Conservation (phyloP, 2,329 filamentous ascomycete species). For the Ophiostoma triangulosporum region DNA sequence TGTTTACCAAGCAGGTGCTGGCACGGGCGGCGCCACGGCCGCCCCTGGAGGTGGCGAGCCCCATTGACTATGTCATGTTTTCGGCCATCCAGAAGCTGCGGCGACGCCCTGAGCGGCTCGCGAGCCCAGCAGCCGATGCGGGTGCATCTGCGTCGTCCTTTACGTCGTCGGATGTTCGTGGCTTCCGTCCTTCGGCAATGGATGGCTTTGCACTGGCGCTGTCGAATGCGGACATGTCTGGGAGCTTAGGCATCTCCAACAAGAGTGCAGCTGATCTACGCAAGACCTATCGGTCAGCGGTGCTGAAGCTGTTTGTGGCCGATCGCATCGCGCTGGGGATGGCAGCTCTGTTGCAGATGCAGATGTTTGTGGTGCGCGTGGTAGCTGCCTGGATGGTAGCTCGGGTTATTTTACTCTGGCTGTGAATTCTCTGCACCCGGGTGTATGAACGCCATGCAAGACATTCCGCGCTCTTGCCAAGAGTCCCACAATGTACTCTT, state of each 20-base stretch:
- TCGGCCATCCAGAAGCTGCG: slow-evolving; percentile 31
- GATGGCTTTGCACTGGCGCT: slow-evolving; percentile 32
- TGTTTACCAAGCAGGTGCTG: slow-evolving; percentile 33
- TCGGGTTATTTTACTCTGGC: slow-evolving; percentile 18
- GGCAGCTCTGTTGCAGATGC: slow-evolving; percentile 20
- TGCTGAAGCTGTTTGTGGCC: slow-evolving; percentile 31
- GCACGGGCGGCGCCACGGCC: slow-evolving; percentile 23
- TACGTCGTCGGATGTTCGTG: slow-evolving; percentile 30
- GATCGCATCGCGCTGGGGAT: slow-evolving; percentile 27
- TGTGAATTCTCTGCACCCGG: no score
- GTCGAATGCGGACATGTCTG: slow-evolving; percentile 15
- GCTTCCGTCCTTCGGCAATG: slow-evolving; percentile 36
- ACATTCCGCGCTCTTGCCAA: neutral
- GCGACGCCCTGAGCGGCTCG: slow-evolving; percentile 27
- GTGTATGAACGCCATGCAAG: no score
- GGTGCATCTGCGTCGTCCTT: neutral
- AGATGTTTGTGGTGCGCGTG: slow-evolving; percentile 22
- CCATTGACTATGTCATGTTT: slow-evolving; percentile 29
- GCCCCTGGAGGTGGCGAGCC: slow-evolving; percentile 21
- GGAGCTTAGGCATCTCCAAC: no score
- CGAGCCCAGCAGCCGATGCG: slow-evolving; percentile 23
- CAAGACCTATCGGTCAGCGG: slow-evolving; percentile 23
- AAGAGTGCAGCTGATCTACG: neutral
- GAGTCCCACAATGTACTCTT: no score
- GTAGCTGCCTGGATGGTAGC: slow-evolving; percentile 21